These are phyloP conservation scores for Alloascoidea hylecoeti DNA, from an alignment of 805 yeast genomes.

Conservation along the genomic window DNA sequence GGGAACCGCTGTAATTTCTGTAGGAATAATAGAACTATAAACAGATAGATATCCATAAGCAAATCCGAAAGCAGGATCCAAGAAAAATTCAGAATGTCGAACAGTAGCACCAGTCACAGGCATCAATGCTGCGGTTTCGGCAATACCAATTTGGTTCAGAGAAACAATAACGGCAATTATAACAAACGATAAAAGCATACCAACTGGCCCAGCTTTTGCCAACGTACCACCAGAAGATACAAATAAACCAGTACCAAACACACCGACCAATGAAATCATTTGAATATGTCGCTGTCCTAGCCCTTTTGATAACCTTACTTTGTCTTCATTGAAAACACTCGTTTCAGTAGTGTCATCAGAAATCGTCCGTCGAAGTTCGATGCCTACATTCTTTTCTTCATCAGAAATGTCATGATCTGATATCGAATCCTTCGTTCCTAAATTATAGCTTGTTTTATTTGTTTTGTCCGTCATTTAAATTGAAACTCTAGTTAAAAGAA, in stretches of 20 bases:
- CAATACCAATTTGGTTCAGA: slow-evolving; percentile 23
- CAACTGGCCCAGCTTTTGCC: slow-evolving; percentile 20
- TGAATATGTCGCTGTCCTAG: slow-evolving; percentile 23
- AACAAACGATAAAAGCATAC: slow-evolving; percentile 19
- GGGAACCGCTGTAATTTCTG: no score
- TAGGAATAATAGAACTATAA: slow-evolving; percentile 21
- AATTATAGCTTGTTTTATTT: no score
- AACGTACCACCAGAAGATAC: slow-evolving; percentile 25
- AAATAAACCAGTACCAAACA: slow-evolving; percentile 29
- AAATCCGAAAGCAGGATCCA: slow-evolving; percentile 31
- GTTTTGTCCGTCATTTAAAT: no score
- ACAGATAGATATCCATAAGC: slow-evolving; percentile 30
- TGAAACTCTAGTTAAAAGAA: no score
- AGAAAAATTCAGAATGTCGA: slow-evolving; percentile 22
- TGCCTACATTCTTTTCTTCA: no score
- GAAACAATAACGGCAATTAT: slow-evolving; percentile 23
- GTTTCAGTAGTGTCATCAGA: no score
- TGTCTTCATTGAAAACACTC: slow-evolving; percentile 11
- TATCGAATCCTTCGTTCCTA: no score
- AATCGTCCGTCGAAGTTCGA: no score
- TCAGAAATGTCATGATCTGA: no score
- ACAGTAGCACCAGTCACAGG: slow-evolving; percentile 23
- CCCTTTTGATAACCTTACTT: slow-evolving; percentile 6
- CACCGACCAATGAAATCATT: slow-evolving; percentile 33
- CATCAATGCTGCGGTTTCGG: slow-evolving; percentile 23